Conservation (phyloP, 768 basidiomycete genomes). For the Tylopilus plumbeoviolaceoides region DNA sequence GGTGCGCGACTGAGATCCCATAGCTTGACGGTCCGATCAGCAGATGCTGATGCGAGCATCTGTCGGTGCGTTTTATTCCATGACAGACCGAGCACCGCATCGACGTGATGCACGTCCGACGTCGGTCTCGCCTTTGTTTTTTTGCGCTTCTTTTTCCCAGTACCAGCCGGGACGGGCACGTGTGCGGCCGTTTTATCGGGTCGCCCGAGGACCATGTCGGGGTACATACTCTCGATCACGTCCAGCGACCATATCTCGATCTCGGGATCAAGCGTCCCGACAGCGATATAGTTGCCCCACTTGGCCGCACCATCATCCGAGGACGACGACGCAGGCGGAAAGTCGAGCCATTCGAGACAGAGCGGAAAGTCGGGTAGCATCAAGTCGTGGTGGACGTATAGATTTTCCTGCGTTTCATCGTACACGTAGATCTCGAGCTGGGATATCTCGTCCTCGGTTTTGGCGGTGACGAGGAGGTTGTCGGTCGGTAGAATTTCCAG, state of each 20-base stretch:
- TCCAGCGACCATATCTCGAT: slow-evolving; percentile 99
- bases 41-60: slow-evolving; percentile 85
- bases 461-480: slow-evolving; percentile 87
- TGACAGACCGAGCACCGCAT: slow-evolving; percentile 86
- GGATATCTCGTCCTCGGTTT: slow-evolving; percentile 95
- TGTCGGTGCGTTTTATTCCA: slow-evolving; percentile 93
- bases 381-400: slow-evolving; percentile 96
- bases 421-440: slow-evolving; percentile 96
- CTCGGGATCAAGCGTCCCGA: slow-evolving; percentile 95
- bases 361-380: slow-evolving; percentile 97
- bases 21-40: slow-evolving; percentile 93
- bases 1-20: slow-evolving; percentile 88
- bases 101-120: slow-evolving; percentile 78
- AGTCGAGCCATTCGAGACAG: slow-evolving; percentile 99
- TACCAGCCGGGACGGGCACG: slow-evolving; percentile 75
- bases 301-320: slow-evolving; percentile 28
- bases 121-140: slow-evolving; percentile 65
- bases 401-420: slow-evolving; percentile 85
- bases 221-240: slow-evolving; percentile 90
- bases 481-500: slow-evolving; percentile 87
- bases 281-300: slow-evolving; percentile 89
- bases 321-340: slow-evolving; percentile 59
- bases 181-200: slow-evolving; percentile 81
- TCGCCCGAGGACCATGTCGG: slow-evolving; percentile 85
- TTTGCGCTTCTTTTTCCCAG: slow-evolving; percentile 95